Evolutionary conservation across 768 basidiomycete species (phyloP).

Genomic region (Rhizopogon vinicolor): DNA sequence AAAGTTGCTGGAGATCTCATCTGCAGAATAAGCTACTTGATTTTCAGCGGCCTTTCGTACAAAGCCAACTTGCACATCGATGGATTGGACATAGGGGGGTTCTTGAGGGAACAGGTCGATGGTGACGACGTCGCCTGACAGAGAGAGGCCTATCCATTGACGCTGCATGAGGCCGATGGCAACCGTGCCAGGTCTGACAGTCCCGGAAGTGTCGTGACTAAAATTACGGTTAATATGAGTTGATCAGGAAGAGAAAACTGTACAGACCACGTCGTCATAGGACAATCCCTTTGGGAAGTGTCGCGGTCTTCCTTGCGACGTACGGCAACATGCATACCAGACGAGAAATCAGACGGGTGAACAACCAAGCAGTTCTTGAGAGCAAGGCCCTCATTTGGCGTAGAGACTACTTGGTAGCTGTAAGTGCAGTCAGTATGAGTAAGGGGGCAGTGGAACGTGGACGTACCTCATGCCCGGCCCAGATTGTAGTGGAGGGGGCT

Average conservation of each 20-base stretch:
- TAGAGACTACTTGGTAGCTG: constrained; percentile 54
- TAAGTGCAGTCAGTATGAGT: not conserved
- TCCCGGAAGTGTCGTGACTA: constrained; percentile 78
- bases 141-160: constrained; percentile 86
- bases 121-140: constrained; percentile 69
- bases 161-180: constrained; percentile 79
- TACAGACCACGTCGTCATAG: constrained; percentile 69
- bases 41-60: constrained; percentile 47
- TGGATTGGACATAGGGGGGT: constrained; percentile 64
- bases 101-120: constrained; percentile 58
- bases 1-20: constrained; percentile 79
- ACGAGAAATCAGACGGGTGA: constrained; percentile 68
- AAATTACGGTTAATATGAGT: constrained; percentile 21
- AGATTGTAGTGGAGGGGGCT: constrained; percentile 29
- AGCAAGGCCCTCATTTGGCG: constrained; percentile 66
- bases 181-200: constrained; percentile 61
- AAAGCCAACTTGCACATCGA: constrained; percentile 81
- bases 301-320: constrained; percentile 39
- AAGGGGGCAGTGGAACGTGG: not conserved
- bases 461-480: constrained; percentile 19
- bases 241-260: not conserved
- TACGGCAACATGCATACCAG: constrained; percentile 70
- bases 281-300: constrained; percentile 29
- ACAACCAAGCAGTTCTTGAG: constrained; percentile 81
- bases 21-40: constrained; percentile 73